These are phyloP conservation scores for Penicillium ucsense DNA, from an alignment of 495 filamentous ascomycete species.

Conservation along the genomic window DNA sequence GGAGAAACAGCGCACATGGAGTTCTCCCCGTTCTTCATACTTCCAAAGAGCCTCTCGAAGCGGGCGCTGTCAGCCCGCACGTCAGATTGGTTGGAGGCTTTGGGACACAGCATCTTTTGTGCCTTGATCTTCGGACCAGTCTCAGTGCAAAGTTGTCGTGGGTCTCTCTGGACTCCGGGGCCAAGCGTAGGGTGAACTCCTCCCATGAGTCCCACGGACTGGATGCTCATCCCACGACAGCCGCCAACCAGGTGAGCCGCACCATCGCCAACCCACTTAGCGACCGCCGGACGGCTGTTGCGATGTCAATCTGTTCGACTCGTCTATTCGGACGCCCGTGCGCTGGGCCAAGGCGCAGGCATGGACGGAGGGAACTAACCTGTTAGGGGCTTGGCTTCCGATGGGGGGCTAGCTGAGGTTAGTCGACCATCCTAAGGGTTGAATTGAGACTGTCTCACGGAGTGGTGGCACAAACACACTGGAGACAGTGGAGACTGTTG, in stretches of 20 bases:
- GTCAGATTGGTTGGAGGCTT: too few relatives aligned
- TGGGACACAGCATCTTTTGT: too few relatives aligned
- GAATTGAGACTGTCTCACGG: too few relatives aligned
- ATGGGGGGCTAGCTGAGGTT: too few relatives aligned
- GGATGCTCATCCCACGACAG: background rate
- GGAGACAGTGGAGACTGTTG: too few relatives aligned
- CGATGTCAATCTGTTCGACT: conserved; percentile 1
- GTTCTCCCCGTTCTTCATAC: too few relatives aligned
- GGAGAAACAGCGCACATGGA: too few relatives aligned
- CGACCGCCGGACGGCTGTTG: background rate
- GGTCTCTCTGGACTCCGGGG: background rate
- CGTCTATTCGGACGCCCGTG: conserved; percentile 3
- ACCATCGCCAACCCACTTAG: background rate
- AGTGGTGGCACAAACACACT: too few relatives aligned
- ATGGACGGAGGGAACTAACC: background rate
- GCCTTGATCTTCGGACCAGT: background rate
- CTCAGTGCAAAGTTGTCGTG: background rate
- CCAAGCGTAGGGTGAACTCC: background rate
- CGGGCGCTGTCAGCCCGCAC: too few relatives aligned
- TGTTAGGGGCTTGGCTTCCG: too few relatives aligned
- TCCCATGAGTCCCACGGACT: background rate
- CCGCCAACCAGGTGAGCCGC: conserved; percentile 1
- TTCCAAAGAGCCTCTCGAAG: too few relatives aligned
- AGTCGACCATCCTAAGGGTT: too few relatives aligned
- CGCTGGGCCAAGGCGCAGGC: background rate